A percentile compares a stretch with the other conserved stretches of the same genome.
Evolutionary conservation across 768 basidiomycete species (phyloP).

Genomic region (Tricholoma terreum): DNA sequence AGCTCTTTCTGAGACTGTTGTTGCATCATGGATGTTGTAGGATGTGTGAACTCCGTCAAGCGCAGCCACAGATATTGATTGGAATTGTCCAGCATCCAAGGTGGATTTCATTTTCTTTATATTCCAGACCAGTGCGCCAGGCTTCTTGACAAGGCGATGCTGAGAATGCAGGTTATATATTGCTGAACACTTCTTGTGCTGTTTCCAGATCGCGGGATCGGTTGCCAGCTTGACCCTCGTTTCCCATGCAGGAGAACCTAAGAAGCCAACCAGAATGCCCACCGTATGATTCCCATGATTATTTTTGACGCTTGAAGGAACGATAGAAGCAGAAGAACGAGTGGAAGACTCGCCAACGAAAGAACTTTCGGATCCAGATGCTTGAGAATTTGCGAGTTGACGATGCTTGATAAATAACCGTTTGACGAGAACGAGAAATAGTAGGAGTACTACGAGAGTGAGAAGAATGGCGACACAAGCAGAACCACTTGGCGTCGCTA

Average conservation of each 20-base stretch:
- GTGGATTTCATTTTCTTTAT: background rate
- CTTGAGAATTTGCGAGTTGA: conserved; percentile 5
- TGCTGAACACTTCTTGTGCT: conserved; percentile 18
- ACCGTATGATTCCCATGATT: conserved; percentile 21
- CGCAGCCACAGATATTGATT: conserved; percentile 16
- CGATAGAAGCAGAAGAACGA: conserved; percentile 16
- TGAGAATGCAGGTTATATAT: conserved; percentile 16
- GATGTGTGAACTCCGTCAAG: conserved; percentile 8
- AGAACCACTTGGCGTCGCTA: conserved; percentile 13
- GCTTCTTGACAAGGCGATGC: conserved; percentile 12
- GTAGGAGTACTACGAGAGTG: conserved; percentile 19
- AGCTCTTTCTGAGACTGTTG: conserved; percentile 5
- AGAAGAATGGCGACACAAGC: conserved; percentile 26
- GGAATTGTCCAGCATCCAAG: background rate
- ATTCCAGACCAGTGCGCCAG: conserved; percentile 6
- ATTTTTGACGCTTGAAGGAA: conserved; percentile 7
- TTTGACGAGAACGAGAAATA: conserved; percentile 26
- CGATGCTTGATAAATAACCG: conserved; percentile 27
- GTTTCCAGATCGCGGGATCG: conserved; percentile 14
- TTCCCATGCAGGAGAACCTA: conserved; percentile 46
- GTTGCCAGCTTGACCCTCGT: conserved; percentile 26
- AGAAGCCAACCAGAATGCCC: conserved; percentile 41
- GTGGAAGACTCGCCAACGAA: conserved; percentile 10
- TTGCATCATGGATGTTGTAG: conserved; percentile 4
- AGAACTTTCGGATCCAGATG: conserved; percentile 1